phyloP scores from a whole-genome alignment of 441 rosid species.

The Corymbia calophylla region DNA sequence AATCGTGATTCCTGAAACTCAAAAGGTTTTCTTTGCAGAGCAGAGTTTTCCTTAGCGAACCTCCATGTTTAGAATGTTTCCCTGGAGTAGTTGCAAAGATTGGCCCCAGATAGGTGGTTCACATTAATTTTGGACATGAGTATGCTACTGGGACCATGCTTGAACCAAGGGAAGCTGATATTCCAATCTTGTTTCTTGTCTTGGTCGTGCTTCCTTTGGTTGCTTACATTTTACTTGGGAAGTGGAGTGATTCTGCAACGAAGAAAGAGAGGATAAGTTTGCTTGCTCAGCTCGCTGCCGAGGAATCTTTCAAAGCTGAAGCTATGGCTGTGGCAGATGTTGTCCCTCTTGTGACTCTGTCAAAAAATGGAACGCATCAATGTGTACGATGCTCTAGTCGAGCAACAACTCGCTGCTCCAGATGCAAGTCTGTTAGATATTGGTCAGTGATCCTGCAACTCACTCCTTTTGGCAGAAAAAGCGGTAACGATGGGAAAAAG shows the following conservation, averaged over 20 bases:
- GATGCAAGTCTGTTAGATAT: slow-evolving; percentile 82
- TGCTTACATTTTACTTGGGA: slow-evolving; percentile 68
- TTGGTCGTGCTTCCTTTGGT: slow-evolving; percentile 81
- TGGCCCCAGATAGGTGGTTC: slow-evolving; percentile 11
- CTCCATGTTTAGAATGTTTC: slow-evolving; percentile 11
- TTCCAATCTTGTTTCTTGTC: slow-evolving; percentile 68
- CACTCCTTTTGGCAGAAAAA: neutral
- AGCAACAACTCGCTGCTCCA: slow-evolving; percentile 88
- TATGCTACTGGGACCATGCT: slow-evolving; percentile 78
- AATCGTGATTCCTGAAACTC: slow-evolving; percentile 4
- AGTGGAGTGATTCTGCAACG: slow-evolving; percentile 70
- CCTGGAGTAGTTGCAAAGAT: slow-evolving; percentile 23
- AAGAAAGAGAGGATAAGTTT: slow-evolving; percentile 52
- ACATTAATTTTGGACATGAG: slow-evolving; percentile 57
- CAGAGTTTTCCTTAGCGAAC: slow-evolving; percentile 2
- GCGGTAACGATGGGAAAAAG: neutral
- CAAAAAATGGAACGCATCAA: slow-evolving; percentile 33
- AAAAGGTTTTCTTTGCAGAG: slow-evolving; percentile 4
- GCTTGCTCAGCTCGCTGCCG: slow-evolving; percentile 73
- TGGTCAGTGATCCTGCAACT: slow-evolving; percentile 37
- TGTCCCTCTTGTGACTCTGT: slow-evolving; percentile 27
- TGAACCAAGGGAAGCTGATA: slow-evolving; percentile 85
- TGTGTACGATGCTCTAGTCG: slow-evolving; percentile 76
- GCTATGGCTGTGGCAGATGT: slow-evolving; percentile 28
- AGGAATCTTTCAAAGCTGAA: slow-evolving; percentile 67